These are phyloP conservation scores for Pseudocercospora pini-densiflorae DNA, from an alignment of 2,329 filamentous ascomycete species.

Conservation along the genomic window DNA sequence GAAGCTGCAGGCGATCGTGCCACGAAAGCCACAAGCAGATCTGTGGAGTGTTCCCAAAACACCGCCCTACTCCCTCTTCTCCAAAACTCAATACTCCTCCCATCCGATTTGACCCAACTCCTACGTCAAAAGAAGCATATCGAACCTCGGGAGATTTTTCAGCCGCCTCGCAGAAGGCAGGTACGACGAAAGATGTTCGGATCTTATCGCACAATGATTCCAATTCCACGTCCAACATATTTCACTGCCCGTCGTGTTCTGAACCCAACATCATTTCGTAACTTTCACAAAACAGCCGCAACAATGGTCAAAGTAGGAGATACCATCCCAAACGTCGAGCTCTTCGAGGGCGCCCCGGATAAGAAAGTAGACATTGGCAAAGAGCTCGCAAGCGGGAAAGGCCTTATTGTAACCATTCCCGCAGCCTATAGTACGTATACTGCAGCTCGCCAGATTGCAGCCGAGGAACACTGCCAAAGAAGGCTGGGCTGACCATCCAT, in stretches of 20 bases:
- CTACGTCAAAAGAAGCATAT: constrained; percentile 6
- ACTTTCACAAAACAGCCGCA: constrained; percentile 68
- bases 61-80: background rate
- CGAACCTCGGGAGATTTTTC: background rate
- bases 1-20: background rate
- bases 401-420: constrained; percentile 83
- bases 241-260: background rate
- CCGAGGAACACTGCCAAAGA: background rate
- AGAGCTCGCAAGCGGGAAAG: constrained; percentile 70
- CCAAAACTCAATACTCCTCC: constrained; percentile 1
- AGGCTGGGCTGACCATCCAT: too few relatives aligned
- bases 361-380: constrained; percentile 86
- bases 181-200: background rate
- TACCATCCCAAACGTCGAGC: constrained; percentile 74
- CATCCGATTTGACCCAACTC: constrained; percentile 1
- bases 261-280: constrained; percentile 22
- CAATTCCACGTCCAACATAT: constrained; percentile 15
- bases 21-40: background rate
- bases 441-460: background rate
- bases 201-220: constrained; percentile 31
- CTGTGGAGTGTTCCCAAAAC: background rate
- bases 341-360: constrained; percentile 83
- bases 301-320: constrained; percentile 78
- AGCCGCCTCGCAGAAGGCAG: background rate
- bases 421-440: constrained; percentile 47